Evolutionary conservation across 2,329 filamentous ascomycete species (phyloP).

Genomic region (Aspergillus sp.): DNA sequence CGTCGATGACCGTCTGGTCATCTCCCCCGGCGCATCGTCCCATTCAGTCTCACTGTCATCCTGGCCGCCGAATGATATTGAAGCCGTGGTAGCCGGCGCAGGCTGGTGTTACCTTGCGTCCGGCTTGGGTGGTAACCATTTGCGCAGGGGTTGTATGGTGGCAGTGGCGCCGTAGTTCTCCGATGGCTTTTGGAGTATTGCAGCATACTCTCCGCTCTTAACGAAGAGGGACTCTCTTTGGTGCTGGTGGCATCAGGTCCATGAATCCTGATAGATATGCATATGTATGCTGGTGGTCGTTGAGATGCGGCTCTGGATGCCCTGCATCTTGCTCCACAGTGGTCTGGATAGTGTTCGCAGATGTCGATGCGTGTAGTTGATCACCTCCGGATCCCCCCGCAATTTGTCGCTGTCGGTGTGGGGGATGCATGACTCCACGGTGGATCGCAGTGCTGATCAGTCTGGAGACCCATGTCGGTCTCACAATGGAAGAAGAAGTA

Average conservation of each 20-base stretch:
- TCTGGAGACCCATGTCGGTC: background rate
- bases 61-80: background rate
- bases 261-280: background rate
- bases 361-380: background rate
- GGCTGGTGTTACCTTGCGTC: background rate
- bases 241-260: background rate
- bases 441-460: background rate
- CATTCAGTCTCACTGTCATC: background rate
- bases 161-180: background rate
- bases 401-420: background rate
- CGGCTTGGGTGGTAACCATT: background rate
- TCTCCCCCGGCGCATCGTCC: background rate
- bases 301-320: background rate
- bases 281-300: background rate
- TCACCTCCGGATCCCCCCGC: background rate
- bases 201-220: background rate
- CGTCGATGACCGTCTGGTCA: background rate
- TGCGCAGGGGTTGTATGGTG: background rate
- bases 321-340: slow-evolving; percentile 2
- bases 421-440: background rate
- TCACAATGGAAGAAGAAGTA: background rate
- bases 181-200: background rate
- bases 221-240: background rate
- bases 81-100: background rate
- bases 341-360: background rate